Conservation (phyloP, 345 rosid genomes). For the Erodium maritimum region DNA sequence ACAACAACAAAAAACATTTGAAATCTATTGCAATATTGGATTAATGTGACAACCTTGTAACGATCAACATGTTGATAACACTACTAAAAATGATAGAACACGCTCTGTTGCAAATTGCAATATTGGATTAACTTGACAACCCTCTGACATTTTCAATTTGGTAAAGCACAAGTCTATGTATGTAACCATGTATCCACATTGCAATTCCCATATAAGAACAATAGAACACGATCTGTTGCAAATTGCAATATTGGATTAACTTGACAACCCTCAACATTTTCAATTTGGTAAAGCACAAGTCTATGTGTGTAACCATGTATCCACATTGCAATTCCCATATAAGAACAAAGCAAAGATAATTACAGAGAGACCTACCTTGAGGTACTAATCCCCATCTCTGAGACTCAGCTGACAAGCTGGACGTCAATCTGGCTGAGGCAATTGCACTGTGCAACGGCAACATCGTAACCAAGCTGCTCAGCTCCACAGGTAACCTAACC, state of each 20-base stretch:
- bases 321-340: not conserved
- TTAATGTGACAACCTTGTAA: too few species aligned
- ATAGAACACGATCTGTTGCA: too few species aligned
- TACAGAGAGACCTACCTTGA: conserved; percentile 33
- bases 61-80: not conserved
- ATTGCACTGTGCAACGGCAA: conserved; percentile 53
- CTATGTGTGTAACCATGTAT: too few species aligned
- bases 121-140: not conserved
- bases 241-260: too few species aligned
- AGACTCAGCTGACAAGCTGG: conserved; percentile 48
- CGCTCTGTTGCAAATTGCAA: too few species aligned
- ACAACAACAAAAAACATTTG: not conserved
- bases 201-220: not conserved
- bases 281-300: not conserved
- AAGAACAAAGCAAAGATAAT: not conserved
- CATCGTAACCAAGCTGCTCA: conserved; percentile 44
- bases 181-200: not conserved
- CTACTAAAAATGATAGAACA: not conserved
- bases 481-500: conserved; percentile 43
- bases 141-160: not conserved
- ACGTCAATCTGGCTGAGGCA: conserved; percentile 50
- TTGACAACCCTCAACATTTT: not conserved
- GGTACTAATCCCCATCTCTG: conserved; percentile 60
- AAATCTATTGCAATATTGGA: too few species aligned
- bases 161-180: not conserved